Evolutionary conservation across 75 land plant species (phyloP).

Genomic region (Pinus taeda): DNA sequence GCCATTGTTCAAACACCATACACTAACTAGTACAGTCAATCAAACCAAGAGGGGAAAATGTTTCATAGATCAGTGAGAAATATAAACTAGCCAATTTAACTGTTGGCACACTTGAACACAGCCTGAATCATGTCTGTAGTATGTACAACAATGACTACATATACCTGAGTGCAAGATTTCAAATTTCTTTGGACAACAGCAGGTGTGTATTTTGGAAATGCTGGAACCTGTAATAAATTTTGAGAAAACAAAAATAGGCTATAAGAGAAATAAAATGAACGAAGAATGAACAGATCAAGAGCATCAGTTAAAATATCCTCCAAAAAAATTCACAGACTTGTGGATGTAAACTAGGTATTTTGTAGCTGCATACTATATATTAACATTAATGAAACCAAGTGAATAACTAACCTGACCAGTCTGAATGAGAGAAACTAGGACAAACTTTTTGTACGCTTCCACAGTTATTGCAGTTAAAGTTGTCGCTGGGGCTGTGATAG

Average conservation of each 20-base stretch:
- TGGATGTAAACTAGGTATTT: not conserved
- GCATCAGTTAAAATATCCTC: too few species aligned
- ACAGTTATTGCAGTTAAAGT: slow-evolving; percentile 77
- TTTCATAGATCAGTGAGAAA: too few species aligned
- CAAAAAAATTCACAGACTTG: too few species aligned
- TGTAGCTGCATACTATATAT: not conserved
- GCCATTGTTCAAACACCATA: not conserved
- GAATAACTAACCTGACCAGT: slow-evolving; percentile 78
- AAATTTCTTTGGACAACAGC: slow-evolving; percentile 75
- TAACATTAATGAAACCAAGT: slow-evolving; percentile 1
- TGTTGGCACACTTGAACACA: not conserved
- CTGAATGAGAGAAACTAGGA: slow-evolving; percentile 90
- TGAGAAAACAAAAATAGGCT: too few species aligned
- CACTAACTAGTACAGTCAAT: not conserved
- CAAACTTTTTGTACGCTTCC: slow-evolving; percentile 94
- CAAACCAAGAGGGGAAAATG: not conserved
- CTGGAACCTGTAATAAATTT: slow-evolving; percentile 42
- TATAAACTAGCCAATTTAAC: not conserved
- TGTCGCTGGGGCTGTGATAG: slow-evolving; percentile 87
- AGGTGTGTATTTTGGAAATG: slow-evolving; percentile 94
- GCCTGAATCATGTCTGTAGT: not conserved
- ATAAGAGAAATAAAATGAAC: not conserved
- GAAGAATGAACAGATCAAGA: not conserved
- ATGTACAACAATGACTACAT: not conserved
- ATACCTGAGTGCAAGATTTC: slow-evolving; percentile 80